Percentiles rank a stretch among this genome's conserved stretches.
These are phyloP conservation scores for Silene vulgaris DNA, from an alignment of 179 eudicot species.

Conservation along the genomic window DNA sequence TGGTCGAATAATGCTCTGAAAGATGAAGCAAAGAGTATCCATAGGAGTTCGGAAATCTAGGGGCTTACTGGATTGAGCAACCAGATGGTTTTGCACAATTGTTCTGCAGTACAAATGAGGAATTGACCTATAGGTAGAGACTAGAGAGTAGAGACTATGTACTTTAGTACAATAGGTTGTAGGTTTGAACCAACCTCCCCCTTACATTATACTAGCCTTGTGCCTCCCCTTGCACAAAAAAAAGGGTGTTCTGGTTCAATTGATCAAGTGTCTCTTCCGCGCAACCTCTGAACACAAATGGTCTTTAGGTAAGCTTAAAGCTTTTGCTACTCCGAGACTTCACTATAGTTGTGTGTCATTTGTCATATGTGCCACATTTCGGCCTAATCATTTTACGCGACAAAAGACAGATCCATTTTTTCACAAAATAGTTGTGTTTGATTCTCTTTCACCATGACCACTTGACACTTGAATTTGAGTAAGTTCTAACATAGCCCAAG, in stretches of 20 bases:
- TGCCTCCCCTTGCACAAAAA: not conserved
- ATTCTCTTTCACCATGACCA: not conserved
- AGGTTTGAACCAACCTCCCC: not conserved
- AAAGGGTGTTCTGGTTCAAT: too few relatives aligned
- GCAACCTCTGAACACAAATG: not conserved
- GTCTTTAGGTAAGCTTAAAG: not conserved
- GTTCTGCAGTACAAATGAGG: not conserved
- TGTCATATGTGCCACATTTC: too few relatives aligned
- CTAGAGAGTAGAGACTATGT: not conserved
- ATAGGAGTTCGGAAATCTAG: not conserved
- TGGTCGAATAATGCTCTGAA: not conserved
- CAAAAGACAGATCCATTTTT: not conserved
- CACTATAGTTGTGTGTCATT: not conserved
- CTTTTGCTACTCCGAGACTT: not conserved
- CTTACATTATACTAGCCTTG: not conserved
- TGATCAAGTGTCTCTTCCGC: not conserved
- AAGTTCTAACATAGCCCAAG: not conserved
- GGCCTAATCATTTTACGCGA: not conserved
- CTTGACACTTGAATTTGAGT: not conserved
- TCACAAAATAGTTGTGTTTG: not conserved
- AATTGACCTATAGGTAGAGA: not conserved
- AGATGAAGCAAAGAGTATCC: not conserved
- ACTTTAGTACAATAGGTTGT: not conserved
- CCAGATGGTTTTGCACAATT: not conserved
- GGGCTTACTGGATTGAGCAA: not conserved